Percentiles rank a stretch among this genome's conserved stretches.
These are phyloP conservation scores for Acanthamoeba culbertsoni DNA, from an alignment of 208 protist genomes.

Conservation along the genomic window DNA sequence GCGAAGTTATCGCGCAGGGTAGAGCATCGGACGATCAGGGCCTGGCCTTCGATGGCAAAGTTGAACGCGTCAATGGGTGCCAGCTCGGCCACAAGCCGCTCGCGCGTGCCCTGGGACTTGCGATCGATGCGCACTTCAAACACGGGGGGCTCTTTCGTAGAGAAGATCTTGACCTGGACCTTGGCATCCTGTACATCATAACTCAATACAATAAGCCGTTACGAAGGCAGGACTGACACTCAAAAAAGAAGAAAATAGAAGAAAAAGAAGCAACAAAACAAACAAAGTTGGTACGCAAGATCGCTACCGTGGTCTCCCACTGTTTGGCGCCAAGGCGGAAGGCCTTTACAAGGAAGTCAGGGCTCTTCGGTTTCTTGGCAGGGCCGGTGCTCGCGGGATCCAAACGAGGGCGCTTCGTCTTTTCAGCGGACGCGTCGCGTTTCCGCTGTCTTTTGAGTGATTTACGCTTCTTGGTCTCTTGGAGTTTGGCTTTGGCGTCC, in stretches of 20 bases:
- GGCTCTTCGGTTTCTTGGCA: neutral
- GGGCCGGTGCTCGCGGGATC: neutral
- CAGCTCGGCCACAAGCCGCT: neutral
- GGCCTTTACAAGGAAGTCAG: neutral
- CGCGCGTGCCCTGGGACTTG: neutral
- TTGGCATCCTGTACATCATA: neutral
- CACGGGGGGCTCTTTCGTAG: neutral
- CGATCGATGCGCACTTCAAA: neutral
- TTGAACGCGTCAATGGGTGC: neutral
- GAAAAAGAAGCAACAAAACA: neutral
- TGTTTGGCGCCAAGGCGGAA: neutral
- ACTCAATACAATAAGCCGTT: neutral
- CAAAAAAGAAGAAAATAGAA: neutral
- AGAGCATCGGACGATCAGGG: neutral
- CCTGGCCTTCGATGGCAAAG: neutral
- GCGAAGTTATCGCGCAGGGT: neutral
- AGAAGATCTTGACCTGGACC: conserved; percentile 17
- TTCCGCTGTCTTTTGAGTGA: neutral
- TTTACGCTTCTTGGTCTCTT: neutral
- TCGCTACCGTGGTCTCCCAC: neutral
- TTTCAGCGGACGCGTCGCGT: neutral
- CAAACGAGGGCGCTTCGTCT: neutral
- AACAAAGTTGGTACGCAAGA: neutral
- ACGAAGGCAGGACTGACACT: neutral
- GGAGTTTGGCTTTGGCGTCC: neutral